These are phyloP conservation scores for Hypoxylon fuscum DNA, from an alignment of 495 filamentous ascomycete species.

Conservation along the genomic window DNA sequence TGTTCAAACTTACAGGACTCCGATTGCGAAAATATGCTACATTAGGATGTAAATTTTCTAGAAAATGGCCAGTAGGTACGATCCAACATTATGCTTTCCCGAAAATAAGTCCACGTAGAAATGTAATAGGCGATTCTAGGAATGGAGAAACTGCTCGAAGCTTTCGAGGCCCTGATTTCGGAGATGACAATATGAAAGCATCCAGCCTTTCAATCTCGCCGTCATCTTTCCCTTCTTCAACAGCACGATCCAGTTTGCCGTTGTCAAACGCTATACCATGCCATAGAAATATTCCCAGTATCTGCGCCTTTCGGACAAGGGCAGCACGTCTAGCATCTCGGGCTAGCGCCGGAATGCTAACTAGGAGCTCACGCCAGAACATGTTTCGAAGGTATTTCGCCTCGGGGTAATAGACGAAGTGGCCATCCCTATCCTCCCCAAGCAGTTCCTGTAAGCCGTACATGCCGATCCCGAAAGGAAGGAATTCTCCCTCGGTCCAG, in stretches of 20 bases:
- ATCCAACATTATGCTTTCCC: slow-evolving; percentile 19
- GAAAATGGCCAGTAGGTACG: too few species aligned
- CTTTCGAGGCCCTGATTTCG: slow-evolving; percentile 8
- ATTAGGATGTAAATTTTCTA: slow-evolving; percentile 8
- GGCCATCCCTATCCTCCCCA: slow-evolving; percentile 48
- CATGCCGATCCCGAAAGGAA: slow-evolving; percentile 64
- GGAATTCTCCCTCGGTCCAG: slow-evolving; percentile 67
- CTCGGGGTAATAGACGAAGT: slow-evolving; percentile 54
- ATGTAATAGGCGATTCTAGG: slow-evolving; percentile 17
- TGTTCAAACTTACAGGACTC: too few species aligned
- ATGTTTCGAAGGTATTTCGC: slow-evolving; percentile 49
- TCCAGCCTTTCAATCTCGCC: slow-evolving; percentile 59
- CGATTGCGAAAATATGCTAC: not conserved
- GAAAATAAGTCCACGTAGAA: slow-evolving; percentile 25
- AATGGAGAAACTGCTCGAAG: slow-evolving; percentile 11
- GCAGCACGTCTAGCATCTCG: slow-evolving; percentile 27
- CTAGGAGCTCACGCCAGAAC: slow-evolving; percentile 59
- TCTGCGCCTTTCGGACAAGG: slow-evolving; percentile 53
- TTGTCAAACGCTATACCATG: slow-evolving; percentile 68
- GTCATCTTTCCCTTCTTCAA: slow-evolving; percentile 56
- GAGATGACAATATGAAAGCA: slow-evolving; percentile 36
- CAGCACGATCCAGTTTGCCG: slow-evolving; percentile 61
- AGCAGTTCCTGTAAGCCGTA: slow-evolving; percentile 66
- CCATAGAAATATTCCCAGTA: slow-evolving; percentile 66
- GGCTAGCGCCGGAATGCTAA: slow-evolving; percentile 47